Conservation (phyloP, 805 yeast genomes). For the Kockiozyma suomiensis region DNA sequence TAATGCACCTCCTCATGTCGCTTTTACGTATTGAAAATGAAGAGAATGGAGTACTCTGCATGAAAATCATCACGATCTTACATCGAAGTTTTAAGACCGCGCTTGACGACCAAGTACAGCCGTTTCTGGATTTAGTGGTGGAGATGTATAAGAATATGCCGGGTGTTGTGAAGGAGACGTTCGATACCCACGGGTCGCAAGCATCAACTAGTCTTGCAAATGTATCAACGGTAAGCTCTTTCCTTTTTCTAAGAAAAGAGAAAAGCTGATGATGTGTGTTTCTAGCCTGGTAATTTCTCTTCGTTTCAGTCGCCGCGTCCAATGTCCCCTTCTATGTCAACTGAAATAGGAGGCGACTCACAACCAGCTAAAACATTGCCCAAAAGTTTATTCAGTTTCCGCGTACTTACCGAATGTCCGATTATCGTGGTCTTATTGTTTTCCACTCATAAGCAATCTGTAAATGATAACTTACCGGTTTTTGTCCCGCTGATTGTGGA, state of each 20-base stretch:
- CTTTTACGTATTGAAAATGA: slow-evolving; percentile 81
- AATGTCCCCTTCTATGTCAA: slow-evolving; percentile 46
- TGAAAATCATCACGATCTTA: slow-evolving; percentile 81
- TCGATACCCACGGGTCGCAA: slow-evolving; percentile 45
- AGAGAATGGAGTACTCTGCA: slow-evolving; percentile 88
- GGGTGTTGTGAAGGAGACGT: slow-evolving; percentile 68
- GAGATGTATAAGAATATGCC: slow-evolving; percentile 80
- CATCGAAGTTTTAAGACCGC: slow-evolving; percentile 80
- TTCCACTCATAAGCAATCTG: slow-evolving; percentile 79
- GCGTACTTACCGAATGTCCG: slow-evolving; percentile 93
- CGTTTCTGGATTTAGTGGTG: slow-evolving; percentile 74
- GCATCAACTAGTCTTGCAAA: not conserved
- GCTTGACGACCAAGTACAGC: slow-evolving; percentile 70
- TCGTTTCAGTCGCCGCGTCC: slow-evolving; percentile 46
- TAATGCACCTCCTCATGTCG: slow-evolving; percentile 61
- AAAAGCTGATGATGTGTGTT: not conserved
- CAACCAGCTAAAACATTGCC: slow-evolving; percentile 54
- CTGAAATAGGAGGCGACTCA: slow-evolving; percentile 48
- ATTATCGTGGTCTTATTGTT: slow-evolving; percentile 92
- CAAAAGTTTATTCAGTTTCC: slow-evolving; percentile 79
- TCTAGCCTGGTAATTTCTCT: slow-evolving; percentile 30
- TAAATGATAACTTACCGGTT: slow-evolving; percentile 66
- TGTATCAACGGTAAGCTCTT: not conserved
- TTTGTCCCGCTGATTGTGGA: slow-evolving; percentile 82
- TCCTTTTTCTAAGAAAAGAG: not conserved